These are phyloP conservation scores for Xylariaceae sp. DNA, from an alignment of 2,329 filamentous ascomycete genomes.

Conservation along the genomic window DNA sequence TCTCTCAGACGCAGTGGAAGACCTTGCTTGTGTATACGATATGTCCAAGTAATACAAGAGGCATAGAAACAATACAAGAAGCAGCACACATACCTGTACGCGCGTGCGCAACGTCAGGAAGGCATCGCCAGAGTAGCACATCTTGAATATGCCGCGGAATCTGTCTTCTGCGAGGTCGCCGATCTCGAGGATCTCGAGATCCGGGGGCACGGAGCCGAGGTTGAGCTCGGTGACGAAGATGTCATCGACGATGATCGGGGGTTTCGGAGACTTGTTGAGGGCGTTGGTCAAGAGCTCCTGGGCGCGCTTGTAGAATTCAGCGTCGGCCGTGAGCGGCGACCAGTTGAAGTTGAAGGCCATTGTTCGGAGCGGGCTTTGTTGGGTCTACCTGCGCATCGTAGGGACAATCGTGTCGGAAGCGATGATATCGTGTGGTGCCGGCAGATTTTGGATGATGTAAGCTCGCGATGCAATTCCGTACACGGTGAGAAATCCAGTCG, in stretches of 20 bases:
- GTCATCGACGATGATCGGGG: slow-evolving; percentile 98
- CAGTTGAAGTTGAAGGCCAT: slow-evolving; percentile 99
- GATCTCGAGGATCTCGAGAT: slow-evolving; percentile 96
- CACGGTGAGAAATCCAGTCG: slow-evolving; percentile 1
- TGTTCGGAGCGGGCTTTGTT: slow-evolving; percentile 40
- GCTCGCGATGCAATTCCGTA: neutral
- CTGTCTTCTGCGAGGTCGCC: slow-evolving; percentile 95
- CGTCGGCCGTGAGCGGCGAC: slow-evolving; percentile 96
- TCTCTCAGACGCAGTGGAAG: no score
- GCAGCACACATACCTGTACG: slow-evolving; percentile 68
- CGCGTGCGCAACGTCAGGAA: slow-evolving; percentile 92
- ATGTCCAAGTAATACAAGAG: no score
- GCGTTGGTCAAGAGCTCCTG: slow-evolving; percentile 92
- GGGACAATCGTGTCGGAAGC: slow-evolving; percentile 8
- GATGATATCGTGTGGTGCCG: slow-evolving; percentile 1
- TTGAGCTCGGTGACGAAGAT: slow-evolving; percentile 98
- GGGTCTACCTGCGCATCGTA: slow-evolving; percentile 34
- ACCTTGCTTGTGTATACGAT: no score
- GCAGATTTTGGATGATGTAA: slow-evolving; percentile 5
- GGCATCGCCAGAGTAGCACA: slow-evolving; percentile 95
- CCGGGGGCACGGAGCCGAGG: slow-evolving; percentile 87
- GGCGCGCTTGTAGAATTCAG: slow-evolving; percentile 82
- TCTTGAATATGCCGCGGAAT: slow-evolving; percentile 98
- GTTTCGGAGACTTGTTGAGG: slow-evolving; percentile 96
- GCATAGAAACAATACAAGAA: no score